phyloP scores from a whole-genome alignment of 495 filamentous ascomycete genomes.

The Neurospora hispaniola region DNA sequence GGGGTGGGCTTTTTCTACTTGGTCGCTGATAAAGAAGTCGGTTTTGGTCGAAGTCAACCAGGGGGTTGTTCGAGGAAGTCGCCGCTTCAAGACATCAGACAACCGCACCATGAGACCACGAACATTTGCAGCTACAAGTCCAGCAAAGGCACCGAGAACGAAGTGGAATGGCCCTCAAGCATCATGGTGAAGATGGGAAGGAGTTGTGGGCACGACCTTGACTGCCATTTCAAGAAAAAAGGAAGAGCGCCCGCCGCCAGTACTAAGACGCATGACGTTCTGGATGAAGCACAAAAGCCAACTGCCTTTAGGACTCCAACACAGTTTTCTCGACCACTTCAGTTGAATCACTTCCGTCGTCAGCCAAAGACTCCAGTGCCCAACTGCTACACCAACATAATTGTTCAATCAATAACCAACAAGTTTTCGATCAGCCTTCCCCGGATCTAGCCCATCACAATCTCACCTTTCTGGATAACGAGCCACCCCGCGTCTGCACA shows the following conservation, averaged over 20 bases:
- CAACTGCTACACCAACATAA: conserved; percentile 21
- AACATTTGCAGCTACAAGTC: neutral
- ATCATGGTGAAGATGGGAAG: neutral
- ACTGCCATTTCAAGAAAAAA: neutral
- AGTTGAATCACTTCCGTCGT: neutral
- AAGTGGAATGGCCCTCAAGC: neutral
- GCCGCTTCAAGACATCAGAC: neutral
- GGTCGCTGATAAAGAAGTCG: neutral
- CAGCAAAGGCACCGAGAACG: neutral
- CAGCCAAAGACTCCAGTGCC: conserved; percentile 1
- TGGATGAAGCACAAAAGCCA: neutral
- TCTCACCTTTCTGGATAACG: neutral
- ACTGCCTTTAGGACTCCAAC: neutral
- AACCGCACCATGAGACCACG: neutral
- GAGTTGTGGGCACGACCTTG: neutral
- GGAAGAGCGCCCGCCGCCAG: neutral
- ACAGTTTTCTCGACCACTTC: neutral
- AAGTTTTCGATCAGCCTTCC: conserved; percentile 17
- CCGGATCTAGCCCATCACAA: conserved; percentile 5
- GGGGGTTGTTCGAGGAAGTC: neutral
- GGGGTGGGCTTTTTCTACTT: neutral
- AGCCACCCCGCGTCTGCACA: neutral
- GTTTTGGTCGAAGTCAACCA: neutral
- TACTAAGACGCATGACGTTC: neutral
- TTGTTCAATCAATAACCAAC: conserved; percentile 16